Evolutionary conservation across 2,329 filamentous ascomycete species (phyloP).

Genomic region (Fusarium annulatum): DNA sequence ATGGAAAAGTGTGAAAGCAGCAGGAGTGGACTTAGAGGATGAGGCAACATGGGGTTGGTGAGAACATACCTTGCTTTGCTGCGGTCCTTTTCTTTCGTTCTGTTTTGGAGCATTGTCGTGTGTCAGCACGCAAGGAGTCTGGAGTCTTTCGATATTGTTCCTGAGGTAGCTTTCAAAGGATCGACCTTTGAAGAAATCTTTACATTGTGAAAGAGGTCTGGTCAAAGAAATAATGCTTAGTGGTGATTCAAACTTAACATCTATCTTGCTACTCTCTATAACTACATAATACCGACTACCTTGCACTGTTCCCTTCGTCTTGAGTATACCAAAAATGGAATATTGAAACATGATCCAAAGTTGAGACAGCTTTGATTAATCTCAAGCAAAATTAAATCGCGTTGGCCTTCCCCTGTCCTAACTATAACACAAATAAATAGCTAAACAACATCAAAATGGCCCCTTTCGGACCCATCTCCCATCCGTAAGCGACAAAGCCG

Average conservation of each 20-base stretch:
- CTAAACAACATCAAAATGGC: too few relatives aligned
- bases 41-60: constrained; percentile 21
- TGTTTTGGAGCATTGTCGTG: constrained; percentile 1
- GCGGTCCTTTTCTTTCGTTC: neutral
- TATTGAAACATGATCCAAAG: neutral
- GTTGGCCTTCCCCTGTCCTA: neutral
- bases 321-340: neutral
- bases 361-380: neutral
- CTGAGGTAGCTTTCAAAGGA: neutral
- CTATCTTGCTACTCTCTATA: neutral
- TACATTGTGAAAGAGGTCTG: neutral
- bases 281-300: neutral
- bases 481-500: neutral
- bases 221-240: neutral
- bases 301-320: too few relatives aligned
- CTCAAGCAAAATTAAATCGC: neutral
- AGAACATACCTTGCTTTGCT: constrained; percentile 15
- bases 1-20: neutral
- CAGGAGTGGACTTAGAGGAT: neutral
- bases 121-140: constrained; percentile 30
- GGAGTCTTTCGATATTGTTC: constrained; percentile 8
- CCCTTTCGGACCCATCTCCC: neutral
- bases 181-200: neutral
- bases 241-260: neutral
- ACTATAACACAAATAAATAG: neutral